Conservation (phyloP, 2,329 filamentous ascomycete species). For the Lachnellula arida region DNA sequence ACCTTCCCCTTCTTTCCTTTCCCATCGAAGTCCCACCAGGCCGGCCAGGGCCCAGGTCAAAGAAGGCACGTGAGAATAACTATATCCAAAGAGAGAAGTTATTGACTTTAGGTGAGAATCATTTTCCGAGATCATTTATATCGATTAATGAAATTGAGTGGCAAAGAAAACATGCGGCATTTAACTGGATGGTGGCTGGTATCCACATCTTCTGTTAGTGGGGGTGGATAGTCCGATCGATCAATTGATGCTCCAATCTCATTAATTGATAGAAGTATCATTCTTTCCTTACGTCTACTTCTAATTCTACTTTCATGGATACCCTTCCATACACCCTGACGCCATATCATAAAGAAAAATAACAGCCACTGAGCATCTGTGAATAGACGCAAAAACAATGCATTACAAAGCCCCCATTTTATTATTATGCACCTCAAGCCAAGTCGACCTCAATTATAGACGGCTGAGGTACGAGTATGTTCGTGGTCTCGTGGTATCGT, state of each 20-base stretch:
- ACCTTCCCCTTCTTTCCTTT: too few relatives aligned
- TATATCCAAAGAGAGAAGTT: too few relatives aligned
- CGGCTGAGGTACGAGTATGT: conserved; percentile 13
- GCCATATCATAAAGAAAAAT: conserved; percentile 6
- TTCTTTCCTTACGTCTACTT: not conserved
- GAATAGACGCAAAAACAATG: conserved; percentile 10
- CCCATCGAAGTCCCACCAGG: too few relatives aligned
- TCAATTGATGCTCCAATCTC: not conserved
- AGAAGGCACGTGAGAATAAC: too few relatives aligned
- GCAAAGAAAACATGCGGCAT: too few relatives aligned
- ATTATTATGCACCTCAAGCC: conserved; percentile 7
- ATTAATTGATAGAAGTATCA: conserved; percentile 2
- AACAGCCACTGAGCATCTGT: conserved; percentile 8
- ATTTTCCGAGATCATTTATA: too few relatives aligned
- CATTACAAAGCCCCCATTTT: conserved; percentile 15
- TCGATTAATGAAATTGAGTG: too few relatives aligned
- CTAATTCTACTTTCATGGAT: not conserved
- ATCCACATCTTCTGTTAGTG: too few relatives aligned
- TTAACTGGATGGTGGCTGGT: too few relatives aligned
- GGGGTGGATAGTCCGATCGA: too few relatives aligned
- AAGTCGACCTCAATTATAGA: conserved; percentile 6
- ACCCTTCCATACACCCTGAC: conserved; percentile 6
- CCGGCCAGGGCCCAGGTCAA: too few relatives aligned
- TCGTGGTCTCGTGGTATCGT: conserved; percentile 30
- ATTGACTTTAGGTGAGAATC: too few relatives aligned